Conservation (phyloP, 1,284 basidiomycete species). For the Marasmius fiardii region DNA sequence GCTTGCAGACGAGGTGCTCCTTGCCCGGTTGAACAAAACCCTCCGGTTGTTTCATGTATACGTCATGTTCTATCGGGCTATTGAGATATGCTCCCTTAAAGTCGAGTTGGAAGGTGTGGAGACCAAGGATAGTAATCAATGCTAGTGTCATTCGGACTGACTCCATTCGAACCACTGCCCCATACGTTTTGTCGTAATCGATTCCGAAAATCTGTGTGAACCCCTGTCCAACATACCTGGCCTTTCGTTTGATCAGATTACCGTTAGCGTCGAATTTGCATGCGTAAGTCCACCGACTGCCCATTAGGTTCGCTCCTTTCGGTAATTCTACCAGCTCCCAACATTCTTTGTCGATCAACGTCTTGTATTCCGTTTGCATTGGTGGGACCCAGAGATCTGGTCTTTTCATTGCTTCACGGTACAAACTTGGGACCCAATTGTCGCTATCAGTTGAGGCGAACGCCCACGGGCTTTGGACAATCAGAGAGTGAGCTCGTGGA, state of each 20-base stretch:
- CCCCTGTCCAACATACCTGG: conserved; percentile 17
- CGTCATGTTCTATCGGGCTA: conserved; percentile 30
- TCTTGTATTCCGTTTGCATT: too few species aligned
- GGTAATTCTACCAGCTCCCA: not conserved
- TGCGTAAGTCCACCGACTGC: conserved; percentile 23
- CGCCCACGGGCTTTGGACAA: too few species aligned
- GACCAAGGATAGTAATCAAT: conserved; percentile 19
- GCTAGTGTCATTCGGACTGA: conserved; percentile 24
- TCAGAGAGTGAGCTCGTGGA: too few species aligned
- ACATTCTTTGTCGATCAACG: too few species aligned
- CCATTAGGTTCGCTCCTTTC: not conserved
- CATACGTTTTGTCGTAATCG: conserved; percentile 30
- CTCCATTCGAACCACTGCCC: conserved; percentile 24
- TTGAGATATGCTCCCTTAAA: conserved; percentile 35
- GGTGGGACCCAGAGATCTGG: too few species aligned
- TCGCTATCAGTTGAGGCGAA: too few species aligned
- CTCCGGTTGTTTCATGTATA: conserved; percentile 33
- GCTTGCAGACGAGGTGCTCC: conserved; percentile 13
- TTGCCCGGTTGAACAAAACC: conserved; percentile 19
- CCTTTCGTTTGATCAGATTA: conserved; percentile 9
- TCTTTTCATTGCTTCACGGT: too few species aligned
- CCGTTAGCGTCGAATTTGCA: conserved; percentile 12
- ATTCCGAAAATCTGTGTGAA: conserved; percentile 23
- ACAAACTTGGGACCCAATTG: too few species aligned
- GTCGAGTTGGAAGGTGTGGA: conserved; percentile 25